Evolutionary conservation across 139 green algal genomes (phyloP).

Genomic region (Coelastrella sp.): DNA sequence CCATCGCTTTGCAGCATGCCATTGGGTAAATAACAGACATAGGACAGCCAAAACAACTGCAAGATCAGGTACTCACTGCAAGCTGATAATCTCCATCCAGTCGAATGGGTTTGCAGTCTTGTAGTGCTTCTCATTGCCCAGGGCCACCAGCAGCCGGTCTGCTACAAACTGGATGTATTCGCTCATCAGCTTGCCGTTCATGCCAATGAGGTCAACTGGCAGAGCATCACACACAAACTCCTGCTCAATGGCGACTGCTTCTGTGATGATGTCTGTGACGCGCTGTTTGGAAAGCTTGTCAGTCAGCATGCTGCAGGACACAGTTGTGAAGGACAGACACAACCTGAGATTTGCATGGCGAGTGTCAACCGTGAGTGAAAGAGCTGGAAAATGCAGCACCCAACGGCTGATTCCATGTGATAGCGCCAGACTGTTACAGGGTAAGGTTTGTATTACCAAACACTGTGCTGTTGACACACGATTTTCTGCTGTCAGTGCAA

Average conservation of each 20-base stretch:
- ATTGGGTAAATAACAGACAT: background rate
- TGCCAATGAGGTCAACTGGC: slow-evolving; percentile 90
- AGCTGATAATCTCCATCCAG: slow-evolving; percentile 96
- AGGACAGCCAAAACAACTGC: no score
- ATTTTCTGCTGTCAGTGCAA: no score
- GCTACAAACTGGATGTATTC: slow-evolving; percentile 99
- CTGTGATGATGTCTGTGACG: slow-evolving; percentile 85
- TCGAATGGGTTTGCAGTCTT: slow-evolving; percentile 94
- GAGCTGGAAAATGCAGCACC: no score
- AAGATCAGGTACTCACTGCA: slow-evolving; percentile 62
- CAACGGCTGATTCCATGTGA: no score
- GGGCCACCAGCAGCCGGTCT: slow-evolving; percentile 93
- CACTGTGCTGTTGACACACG: no score
- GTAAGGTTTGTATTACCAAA: no score
- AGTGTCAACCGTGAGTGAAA: no score
- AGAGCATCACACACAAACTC: slow-evolving; percentile 95
- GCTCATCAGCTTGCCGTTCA: slow-evolving; percentile 85
- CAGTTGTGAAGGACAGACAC: background rate
- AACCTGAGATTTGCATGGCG: no score
- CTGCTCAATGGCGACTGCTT: slow-evolving; percentile 96
- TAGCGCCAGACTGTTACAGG: no score
- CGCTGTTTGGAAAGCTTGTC: slow-evolving; percentile 78
- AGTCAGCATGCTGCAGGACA: slow-evolving; percentile 79
- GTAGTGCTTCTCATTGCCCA: slow-evolving; percentile 89
- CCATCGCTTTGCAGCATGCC: background rate